Base-by-base conservation (phyloP, 1,139 yeast species). In the Suhomyces coccinellae region DNA sequence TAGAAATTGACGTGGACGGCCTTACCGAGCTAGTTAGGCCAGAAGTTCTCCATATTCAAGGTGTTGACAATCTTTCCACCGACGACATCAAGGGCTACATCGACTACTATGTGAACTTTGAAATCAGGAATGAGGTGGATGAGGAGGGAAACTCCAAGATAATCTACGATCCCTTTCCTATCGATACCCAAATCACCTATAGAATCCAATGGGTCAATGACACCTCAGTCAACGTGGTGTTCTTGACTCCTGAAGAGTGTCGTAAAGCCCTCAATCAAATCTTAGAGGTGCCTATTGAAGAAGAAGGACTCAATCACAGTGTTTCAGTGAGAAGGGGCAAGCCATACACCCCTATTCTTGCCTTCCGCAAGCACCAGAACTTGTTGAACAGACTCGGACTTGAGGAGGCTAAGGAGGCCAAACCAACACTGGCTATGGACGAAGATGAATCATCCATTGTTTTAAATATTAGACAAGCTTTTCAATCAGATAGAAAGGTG, bases 201-300 rank as follows among this genome's bases (percentile, higher is more conserved):
- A 66, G 70, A 41, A 63, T 85, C 24, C 84, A 85, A 56, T 86
- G 95, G 95, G 75, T 86, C 38, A 80, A 86, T 57, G 95, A 86
- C 59, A 59, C 77, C 13, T 68, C 80, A 1, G 75, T 83, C 24
- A 81, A 80, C 47, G 60, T 83, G 13, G 80, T 75, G 3, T 85
- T 81, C 57, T 64, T 67, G 30, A 65, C 72, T 20, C 73, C 69
- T 38, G 79, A 73, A 27, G 69, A 68, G 12, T 74, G 82, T 2
- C 48, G 56, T 4, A 64, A 61, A 29, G 85, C 82, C 0, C 64
- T 75, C 28, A 29, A 40, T 14, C 34, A 20, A 6, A 30, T 45
- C 14, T 31, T 45, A 22, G 30, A 30, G 17, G 31, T 9, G 8
- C 45, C 45, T 2, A 22, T 34, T 15, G 45, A 39, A 10, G 38